Base-by-base conservation (phyloP, 345 rosid species). In the Dimocarpus longan region DNA sequence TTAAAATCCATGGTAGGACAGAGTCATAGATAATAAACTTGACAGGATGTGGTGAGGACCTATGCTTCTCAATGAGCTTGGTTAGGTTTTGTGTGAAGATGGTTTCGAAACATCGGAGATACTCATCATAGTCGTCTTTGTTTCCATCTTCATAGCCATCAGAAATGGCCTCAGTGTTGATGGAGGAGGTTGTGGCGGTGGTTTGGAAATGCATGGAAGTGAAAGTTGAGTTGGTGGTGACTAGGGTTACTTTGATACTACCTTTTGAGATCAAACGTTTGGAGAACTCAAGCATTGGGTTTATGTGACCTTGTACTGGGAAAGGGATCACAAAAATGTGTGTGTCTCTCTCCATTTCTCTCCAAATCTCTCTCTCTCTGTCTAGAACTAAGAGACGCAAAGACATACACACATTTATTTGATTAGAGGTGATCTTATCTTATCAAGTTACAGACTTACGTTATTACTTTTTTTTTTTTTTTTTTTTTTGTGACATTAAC, bases 261-360 rank as follows among this genome's bases (percentile, higher is more conserved):
- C 91, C 89, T 75, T 82, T 90, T 64, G 85, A 83, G 79, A 74
- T 78, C 12, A 92, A 48, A 57, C 90, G 90, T 70, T 90, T 90
- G 42, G 89, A 84, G 87, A 90, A 88, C 59, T 89, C 90, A 69
- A 89, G 83, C 62, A 87, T 79, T 32, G 94, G 94, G 75, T 84
- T 91, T 11, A 91, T 77, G 83, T 85, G 93, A 10, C 95, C 92
- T 80, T 86, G 92, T 8, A 57, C 24, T 1, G 91, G 85, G 28
- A 79, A 84, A 0, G 88, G 63, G 26, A 86, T 13, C 19, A 89
- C 84, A 66, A 87, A 64, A 19, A 85, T 84, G 16, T 77, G 70
- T 43, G 79, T 48, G 67, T 52, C 12, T 22, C 26, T 75, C 18
- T 70, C 76, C 78, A 59, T 81, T 59, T 73, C 22, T n/a, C 26